Conservation (phyloP, 306 rosid species). For the Ochetophila trinervis region DNA sequence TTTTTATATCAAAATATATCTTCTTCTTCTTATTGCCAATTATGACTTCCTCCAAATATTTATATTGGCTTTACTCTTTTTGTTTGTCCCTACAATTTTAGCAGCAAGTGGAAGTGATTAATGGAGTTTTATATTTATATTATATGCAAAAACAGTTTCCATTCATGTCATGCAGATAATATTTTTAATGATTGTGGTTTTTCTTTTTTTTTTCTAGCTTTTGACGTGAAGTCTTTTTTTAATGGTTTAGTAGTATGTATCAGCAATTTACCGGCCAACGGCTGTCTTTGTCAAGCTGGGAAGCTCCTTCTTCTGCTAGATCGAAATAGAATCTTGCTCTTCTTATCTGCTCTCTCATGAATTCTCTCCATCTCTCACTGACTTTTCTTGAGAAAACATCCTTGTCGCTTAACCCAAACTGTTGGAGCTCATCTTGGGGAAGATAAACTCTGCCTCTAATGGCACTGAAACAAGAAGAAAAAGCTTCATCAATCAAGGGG, state of each 20-base stretch:
- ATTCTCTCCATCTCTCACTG: constrained; percentile 62
- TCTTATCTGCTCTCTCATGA: constrained; percentile 75
- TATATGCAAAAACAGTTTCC: too few species aligned
- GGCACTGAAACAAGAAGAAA: constrained; percentile 42
- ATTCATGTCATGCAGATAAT: too few species aligned
- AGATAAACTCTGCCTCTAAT: constrained; percentile 84
- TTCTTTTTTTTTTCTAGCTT: neutral
- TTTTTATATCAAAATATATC: neutral
- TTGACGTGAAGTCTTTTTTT: neutral
- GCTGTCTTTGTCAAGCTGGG: constrained; percentile 78
- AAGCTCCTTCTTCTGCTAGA: constrained; percentile 75
- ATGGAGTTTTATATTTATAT: too few species aligned
- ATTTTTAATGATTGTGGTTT: too few species aligned
- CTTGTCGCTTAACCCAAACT: constrained; percentile 58
- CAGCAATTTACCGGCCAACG: constrained; percentile 73
- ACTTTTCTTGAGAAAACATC: constrained; percentile 65
- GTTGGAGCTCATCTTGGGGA: constrained; percentile 91
- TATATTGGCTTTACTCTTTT: too few species aligned
- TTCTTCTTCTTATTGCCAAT: too few species aligned
- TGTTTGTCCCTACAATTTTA: too few species aligned
- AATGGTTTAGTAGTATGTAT: neutral
- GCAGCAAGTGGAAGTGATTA: too few species aligned
- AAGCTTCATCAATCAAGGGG: neutral
- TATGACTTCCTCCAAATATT: neutral
- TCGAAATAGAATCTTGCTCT: constrained; percentile 82